A percentile compares a stretch with the other conserved stretches of the same genome.
Evolutionary conservation across 169 alveolate species (phyloP).

Genomic region (Plasmodium relictum): DNA sequence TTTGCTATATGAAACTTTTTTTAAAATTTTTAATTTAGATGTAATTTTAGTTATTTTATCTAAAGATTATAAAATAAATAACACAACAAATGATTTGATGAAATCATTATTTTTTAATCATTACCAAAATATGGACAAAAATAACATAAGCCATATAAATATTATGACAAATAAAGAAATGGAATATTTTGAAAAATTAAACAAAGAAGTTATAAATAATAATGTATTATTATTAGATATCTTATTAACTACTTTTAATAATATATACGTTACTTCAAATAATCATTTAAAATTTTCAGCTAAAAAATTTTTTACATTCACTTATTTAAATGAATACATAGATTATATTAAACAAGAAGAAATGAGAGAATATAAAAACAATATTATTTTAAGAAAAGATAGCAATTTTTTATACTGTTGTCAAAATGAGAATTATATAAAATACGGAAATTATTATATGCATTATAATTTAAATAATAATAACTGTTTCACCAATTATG

Average conservation of each 20-base stretch:
- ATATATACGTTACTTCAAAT: neutral
- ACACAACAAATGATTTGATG: neutral
- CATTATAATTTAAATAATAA: too few relatives aligned
- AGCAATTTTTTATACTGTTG: neutral
- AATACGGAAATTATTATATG: too few relatives aligned
- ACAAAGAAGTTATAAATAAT: slow-evolving; percentile 9
- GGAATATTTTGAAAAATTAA: slow-evolving; percentile 40
- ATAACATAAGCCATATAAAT: neutral
- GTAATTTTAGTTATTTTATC: neutral
- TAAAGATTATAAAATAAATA: neutral
- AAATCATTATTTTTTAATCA: neutral
- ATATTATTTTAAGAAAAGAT: neutral
- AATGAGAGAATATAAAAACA: neutral
- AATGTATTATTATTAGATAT: slow-evolving; percentile 49
- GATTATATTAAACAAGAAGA: slow-evolving; percentile 17
- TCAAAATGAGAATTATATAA: neutral
- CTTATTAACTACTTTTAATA: slow-evolving; percentile 17
- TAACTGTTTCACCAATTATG: too few relatives aligned
- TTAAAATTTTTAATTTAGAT: neutral
- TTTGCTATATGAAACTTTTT: slow-evolving; percentile 17
- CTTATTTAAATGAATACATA: slow-evolving; percentile 31
- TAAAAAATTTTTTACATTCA: slow-evolving; percentile 43
- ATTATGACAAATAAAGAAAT: slow-evolving; percentile 32
- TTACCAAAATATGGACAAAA: neutral
- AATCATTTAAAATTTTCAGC: slow-evolving; percentile 1